Base-by-base conservation (phyloP, 2,329 filamentous ascomycete genomes). In the Anisogramma anomala region DNA sequence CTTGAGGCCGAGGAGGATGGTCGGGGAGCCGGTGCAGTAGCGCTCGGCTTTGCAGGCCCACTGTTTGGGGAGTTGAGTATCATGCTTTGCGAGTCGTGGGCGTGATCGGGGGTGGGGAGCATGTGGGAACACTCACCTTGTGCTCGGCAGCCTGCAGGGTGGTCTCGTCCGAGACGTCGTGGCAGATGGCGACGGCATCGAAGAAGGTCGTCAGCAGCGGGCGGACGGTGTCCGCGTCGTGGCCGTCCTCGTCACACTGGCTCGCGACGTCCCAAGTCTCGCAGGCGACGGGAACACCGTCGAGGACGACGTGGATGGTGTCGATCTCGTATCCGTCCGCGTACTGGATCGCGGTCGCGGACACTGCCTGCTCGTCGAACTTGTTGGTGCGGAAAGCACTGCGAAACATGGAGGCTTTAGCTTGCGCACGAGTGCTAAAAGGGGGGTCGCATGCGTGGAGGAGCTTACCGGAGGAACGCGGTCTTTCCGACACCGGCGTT, bases 1-100 rank as follows among this genome's bases (percentile, higher is more conserved):
- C 62, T 85, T 84, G 49, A 84, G 62, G 13, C 80, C 81, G 45
- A 84, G 76, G 22, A 85, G 65, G 50, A 85, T 81, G 48, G 84
- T 77, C 14, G 81, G 81, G 3, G 80, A 72, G 26, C 68, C 49
- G 20, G 52, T 45, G 7, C 54, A 49, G 18, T 46, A 46, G 14
- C 30, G 36, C 13, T 50, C 23, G 20, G 52, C 48, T 17, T 49
- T 43, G 25, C 45, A 45, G 19, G 49, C 52, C 54, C 53, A 55
- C 53, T 55, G 20, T 25, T 8, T n/a, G n/a, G n/a, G n/a, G n/a
- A n/a, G n/a, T n/a, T n/a, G n/a, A n/a, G n/a, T n/a, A n/a, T n/a
- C n/a, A n/a, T n/a, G n/a, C n/a, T n/a, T n/a, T n/a, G n/a, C n/a
- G n/a, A n/a, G n/a, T n/a, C n/a, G n/a, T n/a, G n/a, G n/a, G n/a